Conservation (phyloP, 2,329 filamentous ascomycete species). For the Pleoardoris graminearum region DNA sequence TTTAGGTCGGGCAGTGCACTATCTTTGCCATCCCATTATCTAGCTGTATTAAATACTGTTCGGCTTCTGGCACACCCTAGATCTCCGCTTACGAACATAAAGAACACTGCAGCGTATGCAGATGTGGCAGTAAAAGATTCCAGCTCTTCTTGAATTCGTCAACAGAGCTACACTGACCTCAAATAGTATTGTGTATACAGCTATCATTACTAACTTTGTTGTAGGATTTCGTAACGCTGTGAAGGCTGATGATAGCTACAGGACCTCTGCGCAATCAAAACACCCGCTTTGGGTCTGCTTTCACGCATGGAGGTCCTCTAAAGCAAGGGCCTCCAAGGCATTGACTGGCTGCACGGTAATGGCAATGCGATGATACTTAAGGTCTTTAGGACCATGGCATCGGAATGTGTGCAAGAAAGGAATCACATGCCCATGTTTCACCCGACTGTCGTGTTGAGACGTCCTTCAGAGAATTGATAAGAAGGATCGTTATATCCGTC, state of each 20-base stretch:
- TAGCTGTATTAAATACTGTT: background rate
- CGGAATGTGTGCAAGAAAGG: too few relatives aligned
- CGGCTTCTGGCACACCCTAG: conserved; percentile 8
- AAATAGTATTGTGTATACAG: conserved; percentile 26
- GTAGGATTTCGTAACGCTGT: conserved; percentile 14
- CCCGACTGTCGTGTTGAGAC: too few relatives aligned
- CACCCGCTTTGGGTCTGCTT: too few relatives aligned
- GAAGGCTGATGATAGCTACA: conserved; percentile 26
- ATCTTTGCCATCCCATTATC: background rate
- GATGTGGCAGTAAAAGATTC: conserved; percentile 33
- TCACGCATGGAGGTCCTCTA: too few relatives aligned
- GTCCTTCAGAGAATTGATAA: too few relatives aligned
- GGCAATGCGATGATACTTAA: too few relatives aligned
- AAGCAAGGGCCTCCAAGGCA: too few relatives aligned
- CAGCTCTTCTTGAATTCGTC: conserved; percentile 23
- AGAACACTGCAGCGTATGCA: conserved; percentile 21
- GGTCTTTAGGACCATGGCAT: too few relatives aligned
- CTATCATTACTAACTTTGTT: conserved; percentile 24
- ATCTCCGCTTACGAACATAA: conserved; percentile 28
- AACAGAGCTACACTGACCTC: conserved; percentile 23
- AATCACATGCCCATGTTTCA: too few relatives aligned
- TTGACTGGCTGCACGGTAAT: too few relatives aligned
- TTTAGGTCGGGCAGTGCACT: background rate
- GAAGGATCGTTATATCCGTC: too few relatives aligned
- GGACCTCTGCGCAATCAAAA: too few relatives aligned